These are phyloP conservation scores for Ceratocystis colombiana DNA, from an alignment of 2,329 filamentous ascomycete species.

Conservation along the genomic window DNA sequence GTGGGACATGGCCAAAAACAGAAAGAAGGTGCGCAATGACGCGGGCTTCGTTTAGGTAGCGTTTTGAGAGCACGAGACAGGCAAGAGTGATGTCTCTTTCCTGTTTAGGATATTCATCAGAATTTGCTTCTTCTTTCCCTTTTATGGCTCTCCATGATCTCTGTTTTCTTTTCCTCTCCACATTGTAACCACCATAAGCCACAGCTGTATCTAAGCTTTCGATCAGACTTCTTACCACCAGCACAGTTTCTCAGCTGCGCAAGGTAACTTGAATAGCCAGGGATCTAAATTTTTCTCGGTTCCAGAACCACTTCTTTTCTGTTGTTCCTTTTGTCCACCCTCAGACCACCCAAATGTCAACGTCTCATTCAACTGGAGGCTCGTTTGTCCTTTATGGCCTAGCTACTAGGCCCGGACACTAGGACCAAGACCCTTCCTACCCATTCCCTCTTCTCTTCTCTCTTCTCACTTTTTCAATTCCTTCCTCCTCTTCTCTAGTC, in stretches of 20 bases:
- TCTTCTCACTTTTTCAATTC: not conserved
- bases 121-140: not conserved
- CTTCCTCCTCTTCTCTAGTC: not conserved
- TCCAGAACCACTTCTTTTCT: slow-evolving; percentile 8
- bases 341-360: slow-evolving; percentile 4
- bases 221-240: not conserved
- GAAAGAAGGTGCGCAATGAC: not conserved
- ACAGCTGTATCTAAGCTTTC: not conserved
- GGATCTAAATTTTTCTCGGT: slow-evolving; percentile 7
- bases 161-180: not conserved
- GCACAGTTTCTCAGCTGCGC: not conserved
- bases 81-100: not conserved
- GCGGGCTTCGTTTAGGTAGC: not conserved
- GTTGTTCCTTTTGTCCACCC: slow-evolving; percentile 11
- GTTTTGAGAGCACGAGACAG: not conserved
- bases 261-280: not conserved
- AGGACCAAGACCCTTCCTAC: not conserved
- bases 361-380: not conserved
- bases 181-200: not conserved
- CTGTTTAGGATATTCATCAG: not conserved
- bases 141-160: not conserved
- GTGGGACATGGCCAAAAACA: not conserved
- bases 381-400: not conserved
- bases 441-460: slow-evolving; percentile 4
- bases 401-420: not conserved